phyloP scores from a whole-genome alignment of 441 rosid species.

The Raphanus hybrid region DNA sequence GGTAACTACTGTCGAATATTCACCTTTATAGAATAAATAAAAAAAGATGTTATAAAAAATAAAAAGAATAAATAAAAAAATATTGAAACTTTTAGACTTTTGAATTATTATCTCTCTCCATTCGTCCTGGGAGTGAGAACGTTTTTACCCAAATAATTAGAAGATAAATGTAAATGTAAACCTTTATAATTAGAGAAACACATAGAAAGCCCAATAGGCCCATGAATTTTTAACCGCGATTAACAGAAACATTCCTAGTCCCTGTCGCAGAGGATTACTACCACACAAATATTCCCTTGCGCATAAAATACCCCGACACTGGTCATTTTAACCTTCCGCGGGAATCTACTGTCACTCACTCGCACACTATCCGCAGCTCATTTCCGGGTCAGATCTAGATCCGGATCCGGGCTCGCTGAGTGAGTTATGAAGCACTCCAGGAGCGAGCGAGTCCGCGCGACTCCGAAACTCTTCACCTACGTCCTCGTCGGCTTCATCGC shows the following conservation, averaged over 20 bases:
- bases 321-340: conserved; percentile 33
- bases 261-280: background rate
- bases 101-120: background rate
- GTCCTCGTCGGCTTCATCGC: conserved; percentile 61
- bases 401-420: conserved; percentile 26
- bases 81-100: background rate
- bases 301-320: conserved; percentile 1
- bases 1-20: conserved; percentile 16
- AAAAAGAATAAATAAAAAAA: background rate
- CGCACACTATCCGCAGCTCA: conserved; percentile 35
- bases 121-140: background rate
- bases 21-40: background rate
- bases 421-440: conserved; percentile 57
- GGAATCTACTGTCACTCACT: conserved; percentile 42
- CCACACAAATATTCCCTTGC: conserved; percentile 7
- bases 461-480: conserved; percentile 59
- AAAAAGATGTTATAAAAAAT: no score
- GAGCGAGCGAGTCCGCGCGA: conserved; percentile 48
- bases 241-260: conserved; percentile 11
- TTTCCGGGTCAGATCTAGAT: conserved; percentile 37
- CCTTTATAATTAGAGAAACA: background rate
- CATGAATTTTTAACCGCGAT: no score
- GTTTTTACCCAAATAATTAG: no score
- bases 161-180: no score
- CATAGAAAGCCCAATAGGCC: background rate